Percentiles rank a stretch among this genome's conserved stretches.
These are phyloP conservation scores for Noccaea caerulescens DNA, from an alignment of 345 rosid species.

Conservation along the genomic window DNA sequence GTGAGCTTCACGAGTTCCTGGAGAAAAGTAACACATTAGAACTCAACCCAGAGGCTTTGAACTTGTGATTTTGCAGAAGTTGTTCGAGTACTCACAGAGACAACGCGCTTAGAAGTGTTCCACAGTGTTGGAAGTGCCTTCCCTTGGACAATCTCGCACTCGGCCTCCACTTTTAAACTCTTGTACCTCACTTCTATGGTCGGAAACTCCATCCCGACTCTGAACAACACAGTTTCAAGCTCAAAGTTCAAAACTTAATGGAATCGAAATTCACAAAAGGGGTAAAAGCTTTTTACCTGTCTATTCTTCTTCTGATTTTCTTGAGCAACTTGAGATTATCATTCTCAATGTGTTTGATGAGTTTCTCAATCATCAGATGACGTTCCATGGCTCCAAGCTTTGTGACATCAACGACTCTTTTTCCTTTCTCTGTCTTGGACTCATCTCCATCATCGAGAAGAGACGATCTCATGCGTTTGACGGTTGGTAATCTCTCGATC, in stretches of 20 bases:
- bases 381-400: constrained; percentile 64
- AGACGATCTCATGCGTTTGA: constrained; percentile 60
- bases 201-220: constrained; percentile 71
- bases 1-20: constrained; percentile 56
- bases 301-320: constrained; percentile 60
- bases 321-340: constrained; percentile 68
- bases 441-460: constrained; percentile 47
- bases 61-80: constrained; percentile 22
- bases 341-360: constrained; percentile 69
- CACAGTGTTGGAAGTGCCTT: constrained; percentile 85
- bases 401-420: constrained; percentile 58
- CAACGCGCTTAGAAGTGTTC: constrained; percentile 54
- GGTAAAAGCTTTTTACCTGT: constrained; percentile 47
- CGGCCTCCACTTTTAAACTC: constrained; percentile 64
- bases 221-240: constrained; percentile 36
- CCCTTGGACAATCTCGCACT: constrained; percentile 70
- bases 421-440: constrained; percentile 39
- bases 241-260: constrained; percentile 4
- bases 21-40: constrained; percentile 7
- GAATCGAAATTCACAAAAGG: neutral
- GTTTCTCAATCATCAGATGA: constrained; percentile 65
- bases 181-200: constrained; percentile 71
- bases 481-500: constrained; percentile 79
- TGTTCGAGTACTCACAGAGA: constrained; percentile 53
- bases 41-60: neutral